Evolutionary conservation across 2,329 filamentous ascomycete species (phyloP).

Genomic region (Aspergillus ibericus): DNA sequence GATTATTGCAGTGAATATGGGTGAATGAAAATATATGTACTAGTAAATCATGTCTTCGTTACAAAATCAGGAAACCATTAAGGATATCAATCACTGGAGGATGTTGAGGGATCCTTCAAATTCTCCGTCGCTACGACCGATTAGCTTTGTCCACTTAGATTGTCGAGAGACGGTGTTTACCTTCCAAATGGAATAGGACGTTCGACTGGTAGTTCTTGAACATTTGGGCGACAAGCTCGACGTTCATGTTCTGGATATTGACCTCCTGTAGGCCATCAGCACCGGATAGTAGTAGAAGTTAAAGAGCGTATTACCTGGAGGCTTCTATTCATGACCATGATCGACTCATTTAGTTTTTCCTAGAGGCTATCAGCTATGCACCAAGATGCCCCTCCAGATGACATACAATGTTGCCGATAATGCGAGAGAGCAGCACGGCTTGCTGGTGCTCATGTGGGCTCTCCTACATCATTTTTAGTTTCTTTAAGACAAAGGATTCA

Average conservation of each 20-base stretch:
- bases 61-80: background rate
- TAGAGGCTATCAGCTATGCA: constrained; percentile 38
- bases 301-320: constrained; percentile 65
- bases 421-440: constrained; percentile 85
- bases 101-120: constrained; percentile 71
- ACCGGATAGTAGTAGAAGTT: background rate
- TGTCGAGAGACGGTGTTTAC: constrained; percentile 49
- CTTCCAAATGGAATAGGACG: constrained; percentile 94
- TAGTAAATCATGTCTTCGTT: background rate
- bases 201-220: constrained; percentile 99
- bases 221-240: constrained; percentile 97
- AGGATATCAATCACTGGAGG: background rate
- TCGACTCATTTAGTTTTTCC: constrained; percentile 96
- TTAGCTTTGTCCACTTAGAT: background rate
- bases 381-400: background rate
- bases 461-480: constrained; percentile 56
- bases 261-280: constrained; percentile 67
- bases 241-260: constrained; percentile 98
- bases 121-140: constrained; percentile 70
- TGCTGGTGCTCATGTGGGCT: constrained; percentile 98
- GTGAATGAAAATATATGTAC: background rate
- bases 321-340: constrained; percentile 88
- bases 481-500: background rate
- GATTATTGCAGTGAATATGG: background rate
- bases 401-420: constrained; percentile 95